Evolutionary conservation across 2,329 filamentous ascomycete genomes (phyloP).

Genomic region (Grosmannia penicillata): DNA sequence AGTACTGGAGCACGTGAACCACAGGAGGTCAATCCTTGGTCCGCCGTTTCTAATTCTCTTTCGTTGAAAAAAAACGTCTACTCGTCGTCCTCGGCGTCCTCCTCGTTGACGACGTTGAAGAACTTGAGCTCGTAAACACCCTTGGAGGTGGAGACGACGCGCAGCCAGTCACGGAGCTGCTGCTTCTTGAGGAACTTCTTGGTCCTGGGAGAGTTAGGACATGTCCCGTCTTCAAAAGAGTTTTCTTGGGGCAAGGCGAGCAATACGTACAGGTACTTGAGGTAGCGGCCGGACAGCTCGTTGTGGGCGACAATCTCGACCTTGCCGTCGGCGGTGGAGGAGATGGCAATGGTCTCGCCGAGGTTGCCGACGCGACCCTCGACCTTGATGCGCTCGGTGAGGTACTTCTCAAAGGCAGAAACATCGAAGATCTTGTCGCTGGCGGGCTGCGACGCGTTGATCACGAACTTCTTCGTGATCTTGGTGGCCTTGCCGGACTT

Average conservation of each 20-base stretch:
- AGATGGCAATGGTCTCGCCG: slow-evolving; percentile 81
- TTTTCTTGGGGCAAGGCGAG: neutral
- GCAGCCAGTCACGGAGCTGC: slow-evolving; percentile 99
- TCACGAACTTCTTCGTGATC: slow-evolving; percentile 94
- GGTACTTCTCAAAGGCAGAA: slow-evolving; percentile 98
- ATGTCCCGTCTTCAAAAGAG: neutral
- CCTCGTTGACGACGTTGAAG: slow-evolving; percentile 99
- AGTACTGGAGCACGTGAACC: slow-evolving; percentile 1
- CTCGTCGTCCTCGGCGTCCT: slow-evolving; percentile 95
- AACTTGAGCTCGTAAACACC: slow-evolving; percentile 99
- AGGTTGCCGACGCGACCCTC: slow-evolving; percentile 97
- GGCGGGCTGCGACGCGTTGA: slow-evolving; percentile 97
- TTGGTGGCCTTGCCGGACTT: slow-evolving; percentile 54
- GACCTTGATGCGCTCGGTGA: slow-evolving; percentile 99
- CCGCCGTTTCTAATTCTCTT: neutral
- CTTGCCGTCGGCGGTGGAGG: slow-evolving; percentile 88
- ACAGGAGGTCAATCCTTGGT: neutral
- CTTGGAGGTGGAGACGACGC: slow-evolving; percentile 93
- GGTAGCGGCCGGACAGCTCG: slow-evolving; percentile 95
- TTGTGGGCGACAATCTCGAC: slow-evolving; percentile 96
- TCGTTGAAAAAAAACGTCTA: slow-evolving; percentile 35
- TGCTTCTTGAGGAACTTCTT: slow-evolving; percentile 99
- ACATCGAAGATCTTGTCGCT: slow-evolving; percentile 99
- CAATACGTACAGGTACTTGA: slow-evolving; percentile 86
- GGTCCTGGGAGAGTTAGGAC: slow-evolving; percentile 45